phyloP scores from a whole-genome alignment of 176 grass and related monocot genomes.

The Aegilops sharonensis region DNA sequence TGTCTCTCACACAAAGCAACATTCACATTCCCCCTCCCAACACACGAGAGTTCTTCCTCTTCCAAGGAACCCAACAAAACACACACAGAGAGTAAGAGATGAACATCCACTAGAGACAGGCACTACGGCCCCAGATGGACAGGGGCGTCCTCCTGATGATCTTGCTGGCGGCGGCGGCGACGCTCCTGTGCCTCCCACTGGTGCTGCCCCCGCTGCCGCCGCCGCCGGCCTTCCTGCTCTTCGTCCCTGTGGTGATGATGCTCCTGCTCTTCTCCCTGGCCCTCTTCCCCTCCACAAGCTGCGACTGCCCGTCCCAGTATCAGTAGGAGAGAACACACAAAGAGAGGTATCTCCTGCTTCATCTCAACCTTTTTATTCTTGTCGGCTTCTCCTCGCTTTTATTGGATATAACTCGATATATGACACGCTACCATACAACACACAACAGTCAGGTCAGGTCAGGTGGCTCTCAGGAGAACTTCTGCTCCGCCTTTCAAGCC shows the following conservation, averaged over 20 bases:
- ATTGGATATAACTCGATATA: slow-evolving; percentile 40
- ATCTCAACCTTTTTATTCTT: neutral
- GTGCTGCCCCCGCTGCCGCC: slow-evolving; percentile 62
- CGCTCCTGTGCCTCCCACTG: slow-evolving; percentile 63
- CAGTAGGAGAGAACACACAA: slow-evolving; percentile 18
- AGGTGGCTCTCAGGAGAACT: slow-evolving; percentile 46
- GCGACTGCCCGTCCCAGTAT: slow-evolving; percentile 1
- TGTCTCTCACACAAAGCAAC: neutral
- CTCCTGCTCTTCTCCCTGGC: slow-evolving; percentile 55
- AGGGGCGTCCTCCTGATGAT: slow-evolving; percentile 12
- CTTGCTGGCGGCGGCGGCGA: slow-evolving; percentile 17
- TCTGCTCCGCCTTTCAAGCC: slow-evolving; percentile 45
- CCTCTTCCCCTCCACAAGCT: slow-evolving; percentile 31
- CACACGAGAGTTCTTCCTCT: neutral
- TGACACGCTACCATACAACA: slow-evolving; percentile 13
- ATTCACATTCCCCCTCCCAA: neutral
- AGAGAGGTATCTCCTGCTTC: slow-evolving; percentile 13
- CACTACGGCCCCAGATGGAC: neutral
- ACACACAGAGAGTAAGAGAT: neutral
- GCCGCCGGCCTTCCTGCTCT: slow-evolving; percentile 52
- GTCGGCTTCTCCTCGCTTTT: neutral
- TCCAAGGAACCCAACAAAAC: neutral
- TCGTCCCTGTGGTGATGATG: slow-evolving; percentile 65
- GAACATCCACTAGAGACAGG: neutral
- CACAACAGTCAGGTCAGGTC: slow-evolving; percentile 20